Evolutionary conservation across 2,329 filamentous ascomycete genomes (phyloP).

Genomic region (Alternaria dauci): DNA sequence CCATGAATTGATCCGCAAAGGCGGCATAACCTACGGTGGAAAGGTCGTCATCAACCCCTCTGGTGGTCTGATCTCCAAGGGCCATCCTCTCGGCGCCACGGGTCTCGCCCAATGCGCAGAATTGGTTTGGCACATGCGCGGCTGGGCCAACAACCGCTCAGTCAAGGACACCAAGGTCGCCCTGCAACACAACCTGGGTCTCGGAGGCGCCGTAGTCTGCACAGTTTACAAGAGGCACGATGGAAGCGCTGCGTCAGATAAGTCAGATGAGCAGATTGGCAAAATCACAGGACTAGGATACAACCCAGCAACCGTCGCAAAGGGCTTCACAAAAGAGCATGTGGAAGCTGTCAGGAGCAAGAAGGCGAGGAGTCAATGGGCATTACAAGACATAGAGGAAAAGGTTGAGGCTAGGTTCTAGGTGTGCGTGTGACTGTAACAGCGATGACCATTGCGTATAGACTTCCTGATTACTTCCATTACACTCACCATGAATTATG

Average conservation of each 20-base stretch:
- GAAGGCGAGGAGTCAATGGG: constrained; percentile 73
- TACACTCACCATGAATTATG: background rate
- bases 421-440: constrained; percentile 1
- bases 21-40: constrained; percentile 91
- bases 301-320: constrained; percentile 89
- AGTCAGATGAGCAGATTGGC: constrained; percentile 71
- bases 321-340: constrained; percentile 84
- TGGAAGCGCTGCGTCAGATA: constrained; percentile 67
- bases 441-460: background rate
- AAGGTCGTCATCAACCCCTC: constrained; percentile 88
- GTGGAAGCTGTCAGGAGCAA: constrained; percentile 73
- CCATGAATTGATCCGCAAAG: constrained; percentile 85
- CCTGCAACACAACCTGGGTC: constrained; percentile 90
- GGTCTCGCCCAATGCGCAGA: constrained; percentile 97
- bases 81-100: constrained; percentile 90
- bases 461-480: background rate
- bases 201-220: constrained; percentile 89
- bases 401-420: constrained; percentile 78
- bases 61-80: constrained; percentile 94
- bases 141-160: constrained; percentile 91
- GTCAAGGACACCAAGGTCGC: constrained; percentile 73
- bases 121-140: constrained; percentile 91
- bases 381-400: constrained; percentile 75
- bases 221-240: constrained; percentile 89
- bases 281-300: constrained; percentile 78